Evolutionary conservation across 2,329 filamentous ascomycete species (phyloP), one percentile per base, ranked within the genome.

Genomic region (Aureobasidium uvarum): DNA sequence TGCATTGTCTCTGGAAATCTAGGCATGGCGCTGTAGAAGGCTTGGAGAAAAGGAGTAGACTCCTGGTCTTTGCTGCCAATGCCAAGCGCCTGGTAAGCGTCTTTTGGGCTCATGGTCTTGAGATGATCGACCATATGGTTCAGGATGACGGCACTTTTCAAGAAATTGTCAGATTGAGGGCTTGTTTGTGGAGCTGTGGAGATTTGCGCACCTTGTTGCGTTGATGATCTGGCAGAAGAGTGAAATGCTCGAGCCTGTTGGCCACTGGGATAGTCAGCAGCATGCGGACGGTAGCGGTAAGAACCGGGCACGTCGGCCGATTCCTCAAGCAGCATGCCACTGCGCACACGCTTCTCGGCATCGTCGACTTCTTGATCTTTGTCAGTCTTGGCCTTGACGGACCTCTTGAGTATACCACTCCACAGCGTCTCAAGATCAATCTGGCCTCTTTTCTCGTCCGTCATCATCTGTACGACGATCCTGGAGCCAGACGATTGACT

Each of bases 381-480:
- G 23, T 68, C 64, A 18, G 73, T 70, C n/a, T 67, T 70, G 66
- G 70, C 76, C 74, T 68, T 77, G 73, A 52, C 75, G 74, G 67
- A 77, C 73, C 73, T 76, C 68, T 78, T 76, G 67, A 84, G 59
- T 16, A 79, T 75, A 50, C 76, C 81, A 54, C 79, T 77, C 86
- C 88, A 91, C 13, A 90, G 75, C 18, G 80, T 81, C 71, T 91
- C 88, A 62, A 91, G 75, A 72, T 90, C 84, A 39, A 89, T 81
- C 70, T 90, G 86, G 36, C 79, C 83, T 70, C 88, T 79, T 77
- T 89, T 90, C 72, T 88, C 86, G 69, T 89, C 86, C 0, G 86
- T 90, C 73, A 91, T 84, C 79, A 91, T 84, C 74, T 91, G 88
- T 45, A 90, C 84, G 39, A 91, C 87, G 62, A 91, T 80, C 63